Conservation (phyloP, 805 yeast species). For the Yamadazyma scolyti region DNA sequence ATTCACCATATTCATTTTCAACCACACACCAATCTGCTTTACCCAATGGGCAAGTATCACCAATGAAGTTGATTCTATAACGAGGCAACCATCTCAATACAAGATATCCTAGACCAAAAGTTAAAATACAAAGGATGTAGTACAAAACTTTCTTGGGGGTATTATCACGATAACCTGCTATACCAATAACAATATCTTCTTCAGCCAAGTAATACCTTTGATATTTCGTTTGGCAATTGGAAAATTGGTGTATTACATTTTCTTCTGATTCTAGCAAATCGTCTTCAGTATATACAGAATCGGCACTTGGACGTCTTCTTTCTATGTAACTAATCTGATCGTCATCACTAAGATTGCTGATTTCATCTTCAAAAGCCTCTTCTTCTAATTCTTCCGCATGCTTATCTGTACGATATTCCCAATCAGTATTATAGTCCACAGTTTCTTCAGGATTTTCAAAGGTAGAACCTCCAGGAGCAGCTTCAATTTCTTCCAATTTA, state of each 20-base stretch:
- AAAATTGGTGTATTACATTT: slow-evolving; percentile 8
- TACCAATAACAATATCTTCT: slow-evolving; percentile 90
- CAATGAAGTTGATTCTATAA: slow-evolving; percentile 64
- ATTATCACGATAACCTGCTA: slow-evolving; percentile 79
- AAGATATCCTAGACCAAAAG: slow-evolving; percentile 73
- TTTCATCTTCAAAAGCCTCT: too few species aligned
- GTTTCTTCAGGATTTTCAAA: slow-evolving; percentile 53
- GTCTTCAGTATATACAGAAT: slow-evolving; percentile 10
- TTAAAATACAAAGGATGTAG: slow-evolving; percentile 48
- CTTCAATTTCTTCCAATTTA: slow-evolving; percentile 75
- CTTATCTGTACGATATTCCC: slow-evolving; percentile 54
- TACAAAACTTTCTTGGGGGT: slow-evolving; percentile 44
- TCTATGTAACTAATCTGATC: slow-evolving; percentile 9
- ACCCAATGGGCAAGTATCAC: slow-evolving; percentile 65
- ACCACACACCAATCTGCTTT: slow-evolving; percentile 89
- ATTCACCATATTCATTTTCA: slow-evolving; percentile 91
- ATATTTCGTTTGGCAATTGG: slow-evolving; percentile 21
- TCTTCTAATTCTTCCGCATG: slow-evolving; percentile 9
- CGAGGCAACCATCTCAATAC: slow-evolving; percentile 84
- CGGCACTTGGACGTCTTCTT: slow-evolving; percentile 11
- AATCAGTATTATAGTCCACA: slow-evolving; percentile 69
- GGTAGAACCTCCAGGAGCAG: slow-evolving; percentile 86
- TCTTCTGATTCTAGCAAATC: slow-evolving; percentile 12
- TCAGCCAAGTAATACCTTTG: slow-evolving; percentile 93
- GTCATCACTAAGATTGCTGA: slow-evolving; percentile 9